A percentile compares a stretch with the other conserved stretches of the same genome.
Evolutionary conservation across 2,329 filamentous ascomycete genomes (phyloP).

Genomic region (Xylariaceae sp.): DNA sequence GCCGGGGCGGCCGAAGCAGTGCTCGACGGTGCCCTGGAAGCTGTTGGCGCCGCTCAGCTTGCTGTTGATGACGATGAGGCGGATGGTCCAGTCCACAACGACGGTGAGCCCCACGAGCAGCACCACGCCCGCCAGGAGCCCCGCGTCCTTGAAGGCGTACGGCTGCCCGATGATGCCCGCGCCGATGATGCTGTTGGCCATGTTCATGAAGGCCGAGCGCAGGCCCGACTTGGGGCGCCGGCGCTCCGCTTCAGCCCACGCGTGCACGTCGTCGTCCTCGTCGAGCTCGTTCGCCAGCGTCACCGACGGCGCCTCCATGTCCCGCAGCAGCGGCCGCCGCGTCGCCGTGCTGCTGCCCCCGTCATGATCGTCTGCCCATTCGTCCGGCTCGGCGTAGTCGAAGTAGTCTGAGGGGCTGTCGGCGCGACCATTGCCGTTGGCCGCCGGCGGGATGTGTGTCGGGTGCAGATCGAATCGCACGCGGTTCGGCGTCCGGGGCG

Average conservation of each 20-base stretch:
- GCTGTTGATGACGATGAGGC: constrained; percentile 94
- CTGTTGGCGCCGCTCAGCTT: constrained; percentile 92
- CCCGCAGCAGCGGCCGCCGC: constrained; percentile 64
- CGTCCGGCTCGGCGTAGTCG: constrained; percentile 24
- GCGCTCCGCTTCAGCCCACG: constrained; percentile 51
- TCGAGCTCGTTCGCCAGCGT: constrained; percentile 58
- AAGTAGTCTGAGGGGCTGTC: constrained; percentile 22
- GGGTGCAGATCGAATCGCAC: constrained; percentile 55
- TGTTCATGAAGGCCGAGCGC: constrained; percentile 94
- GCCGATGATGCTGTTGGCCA: constrained; percentile 97
- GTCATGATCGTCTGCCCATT: constrained; percentile 35
- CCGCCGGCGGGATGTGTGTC: constrained; percentile 27
- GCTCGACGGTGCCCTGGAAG: constrained; percentile 93
- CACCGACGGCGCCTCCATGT: constrained; percentile 67
- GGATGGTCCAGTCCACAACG: constrained; percentile 94
- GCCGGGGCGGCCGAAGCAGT: constrained; percentile 86
- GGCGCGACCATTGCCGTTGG: constrained; percentile 15
- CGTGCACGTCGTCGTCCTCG: constrained; percentile 37
- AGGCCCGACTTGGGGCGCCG: constrained; percentile 77
- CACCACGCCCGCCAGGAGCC: constrained; percentile 72
- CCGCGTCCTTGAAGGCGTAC: constrained; percentile 92
- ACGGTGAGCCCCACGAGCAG: constrained; percentile 77
- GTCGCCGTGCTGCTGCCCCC: constrained; percentile 37
- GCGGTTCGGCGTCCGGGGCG: constrained; percentile 58
- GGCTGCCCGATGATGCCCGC: constrained; percentile 78